Base-by-base conservation (phyloP, 2,329 filamentous ascomycete species). In the Raffaelea ambrosiae region DNA sequence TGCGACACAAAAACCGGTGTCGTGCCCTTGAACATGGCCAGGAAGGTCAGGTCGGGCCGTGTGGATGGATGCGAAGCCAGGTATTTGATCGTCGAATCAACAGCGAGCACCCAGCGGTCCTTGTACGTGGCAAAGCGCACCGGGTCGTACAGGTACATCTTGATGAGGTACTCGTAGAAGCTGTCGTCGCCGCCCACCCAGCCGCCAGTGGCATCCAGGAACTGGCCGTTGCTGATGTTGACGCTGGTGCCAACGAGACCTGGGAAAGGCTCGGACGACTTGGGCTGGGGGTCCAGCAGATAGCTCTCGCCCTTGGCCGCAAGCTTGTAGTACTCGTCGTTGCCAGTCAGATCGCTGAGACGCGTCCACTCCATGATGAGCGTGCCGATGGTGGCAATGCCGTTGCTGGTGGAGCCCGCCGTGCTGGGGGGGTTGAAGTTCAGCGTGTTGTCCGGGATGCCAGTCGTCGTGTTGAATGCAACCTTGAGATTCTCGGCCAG, bases 131-230 rank as follows among this genome's bases (percentile, higher is more conserved):
- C 64, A 57, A 86, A 94, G 3, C 79, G 73, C 5, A 62, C 56
- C 0, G 79, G 72, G 59, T 91, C 84, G 62, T 94, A 94, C 47
- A 91, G 65, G 58, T 83, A 94, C 86, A 93, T 91, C 70, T 95
- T 95, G 63, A 95, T 83, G 29, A 95, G 76, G 58, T 94, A 94
- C 66, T 94, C 88, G 66, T 94, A 95, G 66, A 84, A 94, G 40
- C 81, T 87, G 63, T 94, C 88, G 26, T 76, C 77, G 7, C 85
- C 84, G 44, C 84, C 87, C 36, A 78, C 76, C 88, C 88, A 95
- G 40, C 86, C 84, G 45, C 89, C 88, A 2, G 55, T 58, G 21
- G 74, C 74, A 59, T 91, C 78, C 14, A 76, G 55, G 55, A 94
- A 91, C 8, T 69, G 57, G 19, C 88, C 88, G 3, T 76, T 80